Conservation (phyloP, 78 protist species). For the Emiliania huxleyi region DNA sequence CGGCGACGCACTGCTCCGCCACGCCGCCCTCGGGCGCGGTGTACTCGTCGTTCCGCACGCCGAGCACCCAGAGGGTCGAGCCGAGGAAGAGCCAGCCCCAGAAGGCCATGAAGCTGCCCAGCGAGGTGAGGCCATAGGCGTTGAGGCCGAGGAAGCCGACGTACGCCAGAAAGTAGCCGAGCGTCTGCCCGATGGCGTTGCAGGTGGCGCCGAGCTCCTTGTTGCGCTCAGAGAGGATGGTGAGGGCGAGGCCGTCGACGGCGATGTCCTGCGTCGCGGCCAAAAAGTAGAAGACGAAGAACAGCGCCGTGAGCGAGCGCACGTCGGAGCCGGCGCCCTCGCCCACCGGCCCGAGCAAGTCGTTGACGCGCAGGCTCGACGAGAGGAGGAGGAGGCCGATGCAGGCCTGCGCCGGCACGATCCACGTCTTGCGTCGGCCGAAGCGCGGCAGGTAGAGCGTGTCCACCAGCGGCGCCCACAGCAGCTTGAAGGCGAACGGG, state of each 20-base stretch:
- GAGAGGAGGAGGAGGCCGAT: background rate
- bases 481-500: slow-evolving; percentile 40
- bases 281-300: slow-evolving; percentile 12
- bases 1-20: background rate
- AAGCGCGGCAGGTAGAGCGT: background rate
- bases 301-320: background rate
- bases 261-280: slow-evolving; percentile 54
- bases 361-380: background rate
- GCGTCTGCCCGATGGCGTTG: slow-evolving; percentile 42
- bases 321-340: background rate
- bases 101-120: background rate
- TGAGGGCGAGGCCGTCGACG: slow-evolving; percentile 47
- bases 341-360: background rate
- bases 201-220: slow-evolving; percentile 27
- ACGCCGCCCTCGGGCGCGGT: background rate
- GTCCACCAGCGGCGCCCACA: slow-evolving; percentile 55
- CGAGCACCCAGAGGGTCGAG: background rate
- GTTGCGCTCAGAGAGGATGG: slow-evolving; percentile 3
- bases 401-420: slow-evolving; percentile 15
- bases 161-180: slow-evolving; percentile 30
- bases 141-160: slow-evolving; percentile 34
- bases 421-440: slow-evolving; percentile 39
- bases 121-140: background rate
- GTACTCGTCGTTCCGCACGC: background rate
- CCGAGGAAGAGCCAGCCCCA: slow-evolving; percentile 45